Base-by-base conservation (phyloP, 495 filamentous ascomycete genomes). In the Tuber magnatum region DNA sequence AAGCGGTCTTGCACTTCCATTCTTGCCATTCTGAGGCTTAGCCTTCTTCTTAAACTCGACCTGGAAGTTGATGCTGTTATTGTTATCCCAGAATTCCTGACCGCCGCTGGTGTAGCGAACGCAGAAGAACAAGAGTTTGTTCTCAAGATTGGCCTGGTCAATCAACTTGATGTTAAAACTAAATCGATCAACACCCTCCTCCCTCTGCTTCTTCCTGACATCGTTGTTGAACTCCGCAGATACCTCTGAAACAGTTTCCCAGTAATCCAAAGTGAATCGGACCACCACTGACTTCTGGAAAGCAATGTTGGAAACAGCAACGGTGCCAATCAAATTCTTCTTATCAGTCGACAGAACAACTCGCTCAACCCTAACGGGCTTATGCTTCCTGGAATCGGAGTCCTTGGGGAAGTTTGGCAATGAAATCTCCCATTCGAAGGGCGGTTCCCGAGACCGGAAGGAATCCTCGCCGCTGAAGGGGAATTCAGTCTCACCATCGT, bases 211-310 rank as follows among this genome's bases (percentile, higher is more conserved):
- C 56, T 88, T 90, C 18, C 89, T 88, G 44, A 94, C 87, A 84
- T 96, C 92, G 73, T 91, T 88, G 83, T 90, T 91, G 84, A 88
- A 99, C 80, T 97, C 94, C 14, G 93, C 96, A 61, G 88, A 87
- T 5, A 99, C 91, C 82, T 99, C 95, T 2, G 95, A 99, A 4
- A 94, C 94, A 0, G 95, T 99, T 85, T 94, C 96, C 95, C 95
- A 99, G 82, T 94, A 94, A 84, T 99, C 95, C 73, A 98, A 88
- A 0, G 96, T 98, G 82, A 99, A 99, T 41, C 95, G 89, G 83
- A 93, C 93, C 35, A 91, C 89, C 56, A 99, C 94, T 16, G 85
- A 82, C 83, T 99, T 99, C 68, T 97, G 90, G 85, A 95, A 99
- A 1, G 93, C 89, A 32, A 98, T 84, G 83, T 99, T 99, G 79